Conservation (phyloP, 2,329 filamentous ascomycete genomes). For the Onygenales sp. region DNA sequence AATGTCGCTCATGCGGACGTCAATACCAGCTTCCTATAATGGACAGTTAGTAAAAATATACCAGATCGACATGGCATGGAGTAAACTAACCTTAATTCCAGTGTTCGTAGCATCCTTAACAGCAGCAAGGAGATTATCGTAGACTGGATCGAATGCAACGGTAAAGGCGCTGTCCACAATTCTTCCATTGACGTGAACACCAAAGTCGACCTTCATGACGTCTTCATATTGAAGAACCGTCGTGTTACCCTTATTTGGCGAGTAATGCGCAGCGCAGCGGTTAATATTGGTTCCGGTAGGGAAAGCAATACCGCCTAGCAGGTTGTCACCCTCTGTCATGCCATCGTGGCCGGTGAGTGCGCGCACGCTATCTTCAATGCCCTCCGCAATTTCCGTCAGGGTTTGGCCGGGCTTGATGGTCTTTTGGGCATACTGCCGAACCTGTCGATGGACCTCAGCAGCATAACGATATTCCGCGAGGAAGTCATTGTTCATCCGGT, state of each 20-base stretch:
- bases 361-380: constrained; percentile 76
- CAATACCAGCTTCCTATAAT: constrained; percentile 70
- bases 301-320: constrained; percentile 77
- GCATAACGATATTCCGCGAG: constrained; percentile 71
- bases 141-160: constrained; percentile 57
- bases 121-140: constrained; percentile 57
- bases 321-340: constrained; percentile 65
- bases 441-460: constrained; percentile 82
- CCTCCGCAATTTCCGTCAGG: constrained; percentile 72
- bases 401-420: constrained; percentile 72
- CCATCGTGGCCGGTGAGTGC: constrained; percentile 68
- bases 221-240: constrained; percentile 55
- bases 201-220: constrained; percentile 67
- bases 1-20: constrained; percentile 79
- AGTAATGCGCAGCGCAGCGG: constrained; percentile 78
- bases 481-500: constrained; percentile 72
- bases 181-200: constrained; percentile 59
- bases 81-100: constrained; percentile 53
- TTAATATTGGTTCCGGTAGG: constrained; percentile 77
- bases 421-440: constrained; percentile 72
- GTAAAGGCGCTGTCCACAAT: constrained; percentile 67
- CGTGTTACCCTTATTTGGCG: constrained; percentile 80
- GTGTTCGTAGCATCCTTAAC: constrained; percentile 62
- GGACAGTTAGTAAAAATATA: background rate
- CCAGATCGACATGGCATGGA: too few relatives aligned